Evolutionary conservation across 257 asterid genomes (phyloP).

Genomic region (Capsicum rhomboideum): DNA sequence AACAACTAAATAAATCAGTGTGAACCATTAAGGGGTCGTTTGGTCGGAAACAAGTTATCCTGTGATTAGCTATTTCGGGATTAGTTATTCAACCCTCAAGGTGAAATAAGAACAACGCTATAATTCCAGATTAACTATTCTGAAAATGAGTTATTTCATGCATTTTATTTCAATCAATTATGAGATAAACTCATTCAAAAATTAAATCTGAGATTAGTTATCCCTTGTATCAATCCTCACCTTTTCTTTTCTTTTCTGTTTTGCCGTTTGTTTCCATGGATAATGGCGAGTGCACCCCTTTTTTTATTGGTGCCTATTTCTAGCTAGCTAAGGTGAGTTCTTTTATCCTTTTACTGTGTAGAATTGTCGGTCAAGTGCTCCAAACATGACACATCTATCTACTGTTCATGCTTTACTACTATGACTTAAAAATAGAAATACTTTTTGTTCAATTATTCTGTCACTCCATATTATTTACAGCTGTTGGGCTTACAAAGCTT

Average conservation of each 20-base stretch:
- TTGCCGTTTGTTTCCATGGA: not conserved
- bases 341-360: not conserved
- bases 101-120: too few relatives aligned
- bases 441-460: not conserved
- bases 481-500: too few relatives aligned
- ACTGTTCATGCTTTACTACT: not conserved
- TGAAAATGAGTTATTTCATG: too few relatives aligned
- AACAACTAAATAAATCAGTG: not conserved
- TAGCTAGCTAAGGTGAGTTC: not conserved
- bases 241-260: not conserved
- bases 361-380: not conserved
- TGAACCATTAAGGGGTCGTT: not conserved
- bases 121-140: too few relatives aligned
- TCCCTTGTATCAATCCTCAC: too few relatives aligned
- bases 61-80: too few relatives aligned
- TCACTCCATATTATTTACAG: not conserved
- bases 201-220: too few relatives aligned
- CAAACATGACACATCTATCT: too few relatives aligned
- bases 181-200: too few relatives aligned
- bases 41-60: too few relatives aligned
- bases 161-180: too few relatives aligned
- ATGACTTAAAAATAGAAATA: not conserved
- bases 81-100: too few relatives aligned
- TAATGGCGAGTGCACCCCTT: not conserved
- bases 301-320: not conserved